Percentiles rank a stretch among this genome's conserved stretches.
These are phyloP conservation scores for Blastomyces percursus DNA, from an alignment of 2,329 filamentous ascomycete genomes.

Conservation along the genomic window DNA sequence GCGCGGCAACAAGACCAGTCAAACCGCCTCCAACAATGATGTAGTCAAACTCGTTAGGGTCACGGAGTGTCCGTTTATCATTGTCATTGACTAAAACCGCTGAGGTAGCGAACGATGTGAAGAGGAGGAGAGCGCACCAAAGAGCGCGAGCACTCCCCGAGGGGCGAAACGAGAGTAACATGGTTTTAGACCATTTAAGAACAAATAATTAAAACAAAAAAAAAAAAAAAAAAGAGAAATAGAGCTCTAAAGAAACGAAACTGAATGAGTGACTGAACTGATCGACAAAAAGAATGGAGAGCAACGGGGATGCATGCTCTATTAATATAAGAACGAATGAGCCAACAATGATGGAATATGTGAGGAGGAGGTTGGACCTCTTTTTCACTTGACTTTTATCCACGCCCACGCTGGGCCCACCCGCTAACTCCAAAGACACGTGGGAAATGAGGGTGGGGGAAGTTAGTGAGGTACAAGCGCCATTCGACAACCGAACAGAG, in stretches of 20 bases:
- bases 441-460: neutral
- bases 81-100: neutral
- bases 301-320: neutral
- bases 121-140: constrained; percentile 2
- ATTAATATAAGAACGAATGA: neutral
- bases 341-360: neutral
- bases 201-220: neutral
- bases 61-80: neutral
- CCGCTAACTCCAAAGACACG: neutral
- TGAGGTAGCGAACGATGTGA: constrained; percentile 3
- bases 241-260: neutral
- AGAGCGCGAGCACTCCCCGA: neutral
- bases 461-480: neutral
- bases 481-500: neutral
- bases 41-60: constrained; percentile 6
- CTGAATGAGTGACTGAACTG: neutral
- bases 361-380: neutral
- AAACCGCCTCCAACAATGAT: constrained; percentile 10
- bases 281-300: neutral
- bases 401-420: neutral
- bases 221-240: neutral
- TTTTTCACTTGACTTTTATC: neutral
- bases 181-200: constrained; percentile 2
- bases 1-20: constrained; percentile 7
- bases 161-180: constrained; percentile 4